phyloP scores from a whole-genome alignment of 495 filamentous ascomycete species.

The Daldinia caldariorum region DNA sequence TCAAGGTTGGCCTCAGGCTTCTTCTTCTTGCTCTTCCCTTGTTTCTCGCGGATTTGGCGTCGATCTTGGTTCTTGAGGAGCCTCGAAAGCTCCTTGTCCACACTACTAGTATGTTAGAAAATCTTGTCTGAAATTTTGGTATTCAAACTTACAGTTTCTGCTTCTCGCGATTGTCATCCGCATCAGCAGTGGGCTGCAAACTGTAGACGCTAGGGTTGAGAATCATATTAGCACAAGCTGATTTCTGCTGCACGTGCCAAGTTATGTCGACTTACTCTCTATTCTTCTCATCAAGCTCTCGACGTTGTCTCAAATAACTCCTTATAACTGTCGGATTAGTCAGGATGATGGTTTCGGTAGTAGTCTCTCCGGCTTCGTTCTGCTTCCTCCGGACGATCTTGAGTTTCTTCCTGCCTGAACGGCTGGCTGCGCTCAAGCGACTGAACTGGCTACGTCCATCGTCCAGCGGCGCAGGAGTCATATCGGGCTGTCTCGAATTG shows the following conservation, averaged over 20 bases:
- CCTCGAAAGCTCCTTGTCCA: conserved; percentile 80
- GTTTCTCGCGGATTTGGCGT: conserved; percentile 87
- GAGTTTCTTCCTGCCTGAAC: conserved; percentile 72
- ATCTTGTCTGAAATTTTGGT: conserved; percentile 46
- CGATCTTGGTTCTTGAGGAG: conserved; percentile 92
- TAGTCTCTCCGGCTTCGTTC: conserved; percentile 69
- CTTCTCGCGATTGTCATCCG: conserved; percentile 64
- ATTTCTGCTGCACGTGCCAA: not conserved
- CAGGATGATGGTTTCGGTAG: conserved; percentile 68
- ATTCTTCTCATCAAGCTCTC: conserved; percentile 68
- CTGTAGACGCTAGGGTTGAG: conserved; percentile 56
- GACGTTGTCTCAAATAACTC: conserved; percentile 64
- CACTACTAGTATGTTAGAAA: conserved; percentile 55
- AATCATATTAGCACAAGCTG: conserved; percentile 37
- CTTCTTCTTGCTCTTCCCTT: conserved; percentile 69
- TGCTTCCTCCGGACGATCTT: conserved; percentile 75
- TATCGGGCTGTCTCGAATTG: conserved; percentile 52
- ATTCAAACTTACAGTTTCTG: conserved; percentile 65
- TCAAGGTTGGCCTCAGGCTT: conserved; percentile 56
- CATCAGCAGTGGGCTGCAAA: conserved; percentile 74
- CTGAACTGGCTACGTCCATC: conserved; percentile 91
- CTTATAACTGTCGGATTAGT: conserved; percentile 79
- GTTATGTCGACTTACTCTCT: conserved; percentile 65
- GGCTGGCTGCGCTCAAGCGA: conserved; percentile 73
- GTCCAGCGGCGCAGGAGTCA: conserved; percentile 63